Evolutionary conservation across 2,329 filamentous ascomycete species (phyloP).

Genomic region (Exophiala phaeomuriformis): DNA sequence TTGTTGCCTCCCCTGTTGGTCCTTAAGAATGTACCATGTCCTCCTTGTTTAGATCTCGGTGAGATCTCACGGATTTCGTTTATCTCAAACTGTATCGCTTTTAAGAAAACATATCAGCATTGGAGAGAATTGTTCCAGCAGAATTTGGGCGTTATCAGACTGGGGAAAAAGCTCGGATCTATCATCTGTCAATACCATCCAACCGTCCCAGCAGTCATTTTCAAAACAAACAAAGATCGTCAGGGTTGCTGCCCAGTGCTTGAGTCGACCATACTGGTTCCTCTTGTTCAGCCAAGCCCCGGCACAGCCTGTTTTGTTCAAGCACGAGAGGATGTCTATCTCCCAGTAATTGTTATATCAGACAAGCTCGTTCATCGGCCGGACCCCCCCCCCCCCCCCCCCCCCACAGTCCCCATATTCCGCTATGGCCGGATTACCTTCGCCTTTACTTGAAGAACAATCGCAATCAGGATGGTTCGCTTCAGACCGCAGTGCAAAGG

Average conservation of each 20-base stretch:
- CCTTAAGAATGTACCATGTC: neutral
- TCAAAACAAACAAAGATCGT: constrained; percentile 4
- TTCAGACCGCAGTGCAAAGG: constrained; percentile 17
- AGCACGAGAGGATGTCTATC: neutral
- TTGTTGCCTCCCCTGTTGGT: constrained; percentile 1
- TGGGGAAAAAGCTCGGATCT: neutral
- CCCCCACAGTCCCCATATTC: neutral
- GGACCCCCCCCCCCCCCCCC: neutral
- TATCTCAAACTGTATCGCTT: neutral
- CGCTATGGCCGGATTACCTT: constrained; percentile 9
- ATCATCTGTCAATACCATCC: constrained; percentile 2
- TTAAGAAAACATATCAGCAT: too few relatives aligned
- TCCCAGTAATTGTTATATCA: neutral
- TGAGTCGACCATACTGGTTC: neutral
- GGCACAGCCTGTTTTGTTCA: neutral
- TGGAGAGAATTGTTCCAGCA: too few relatives aligned
- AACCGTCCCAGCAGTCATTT: neutral
- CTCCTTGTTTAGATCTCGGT: neutral
- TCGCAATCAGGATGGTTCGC: constrained; percentile 22
- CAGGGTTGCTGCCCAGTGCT: neutral
- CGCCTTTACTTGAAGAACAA: constrained; percentile 8
- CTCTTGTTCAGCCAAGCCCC: neutral
- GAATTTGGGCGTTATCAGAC: neutral
- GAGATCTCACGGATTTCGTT: neutral
- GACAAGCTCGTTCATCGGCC: neutral